Conservation (phyloP, 1,284 basidiomycete species). For the Leccinum subrobustum region DNA sequence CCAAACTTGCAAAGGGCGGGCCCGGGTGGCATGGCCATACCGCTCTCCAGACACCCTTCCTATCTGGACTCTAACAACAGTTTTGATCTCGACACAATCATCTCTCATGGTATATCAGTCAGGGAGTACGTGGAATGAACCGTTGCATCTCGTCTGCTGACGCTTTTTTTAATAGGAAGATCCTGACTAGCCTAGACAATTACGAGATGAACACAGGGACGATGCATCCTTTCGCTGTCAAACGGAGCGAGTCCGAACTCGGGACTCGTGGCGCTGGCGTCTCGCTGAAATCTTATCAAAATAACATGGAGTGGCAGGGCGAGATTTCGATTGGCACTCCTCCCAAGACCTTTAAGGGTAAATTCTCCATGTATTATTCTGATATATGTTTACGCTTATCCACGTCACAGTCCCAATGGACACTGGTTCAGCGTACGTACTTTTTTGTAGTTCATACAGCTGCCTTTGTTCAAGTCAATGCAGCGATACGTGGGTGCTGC, state of each 20-base stretch:
- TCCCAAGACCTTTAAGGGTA: not conserved
- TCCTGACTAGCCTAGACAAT: not conserved
- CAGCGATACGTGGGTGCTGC: not conserved
- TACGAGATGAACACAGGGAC: not conserved
- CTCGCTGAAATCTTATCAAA: not conserved
- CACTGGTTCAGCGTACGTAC: not conserved
- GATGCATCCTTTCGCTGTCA: not conserved
- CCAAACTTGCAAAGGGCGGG: not conserved
- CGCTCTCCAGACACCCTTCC: not conserved
- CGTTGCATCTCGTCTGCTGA: not conserved
- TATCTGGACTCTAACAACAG: not conserved
- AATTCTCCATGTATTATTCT: not conserved
- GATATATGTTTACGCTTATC: not conserved
- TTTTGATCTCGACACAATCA: not conserved
- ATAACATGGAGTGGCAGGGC: not conserved
- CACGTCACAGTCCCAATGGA: not conserved
- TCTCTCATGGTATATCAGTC: not conserved
- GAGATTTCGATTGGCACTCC: not conserved
- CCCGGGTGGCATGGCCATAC: not conserved
- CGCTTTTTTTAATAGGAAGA: not conserved
- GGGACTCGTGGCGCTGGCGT: not conserved
- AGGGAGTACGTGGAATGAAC: not conserved
- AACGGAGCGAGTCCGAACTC: not conserved
- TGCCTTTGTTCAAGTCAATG: not conserved
- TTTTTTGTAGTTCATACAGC: not conserved